Percentiles rank a stretch among this genome's conserved stretches.
Evolutionary conservation across 306 rosid species (phyloP).

Genomic region (Amphicarpaea edgeworthii): DNA sequence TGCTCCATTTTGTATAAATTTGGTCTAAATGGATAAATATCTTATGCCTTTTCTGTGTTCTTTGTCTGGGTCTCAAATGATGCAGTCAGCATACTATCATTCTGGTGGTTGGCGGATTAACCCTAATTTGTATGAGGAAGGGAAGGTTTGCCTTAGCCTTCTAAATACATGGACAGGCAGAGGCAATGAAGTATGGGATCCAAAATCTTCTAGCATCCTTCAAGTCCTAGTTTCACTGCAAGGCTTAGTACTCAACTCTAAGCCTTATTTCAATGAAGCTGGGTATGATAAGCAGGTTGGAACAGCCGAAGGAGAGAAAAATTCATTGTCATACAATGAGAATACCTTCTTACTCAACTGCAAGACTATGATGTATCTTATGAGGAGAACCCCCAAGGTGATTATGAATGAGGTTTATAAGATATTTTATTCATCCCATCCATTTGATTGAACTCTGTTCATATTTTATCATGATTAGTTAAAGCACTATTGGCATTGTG

Average conservation of each 20-base stretch:
- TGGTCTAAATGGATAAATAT: slow-evolving; percentile 25
- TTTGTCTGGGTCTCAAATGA: slow-evolving; percentile 49
- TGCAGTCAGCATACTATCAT: slow-evolving; percentile 98
- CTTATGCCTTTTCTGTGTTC: slow-evolving; percentile 35
- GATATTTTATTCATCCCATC: slow-evolving; percentile 4
- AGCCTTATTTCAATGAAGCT: slow-evolving; percentile 99
- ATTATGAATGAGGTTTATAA: slow-evolving; percentile 37
- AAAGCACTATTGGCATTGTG: slow-evolving; percentile 7
- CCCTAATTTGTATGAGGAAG: slow-evolving; percentile 98
- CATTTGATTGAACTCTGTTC: not conserved
- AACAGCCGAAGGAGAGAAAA: slow-evolving; percentile 98
- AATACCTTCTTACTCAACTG: slow-evolving; percentile 88
- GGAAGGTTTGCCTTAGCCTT: slow-evolving; percentile 99
- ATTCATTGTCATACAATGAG: slow-evolving; percentile 95
- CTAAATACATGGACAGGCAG: slow-evolving; percentile 98
- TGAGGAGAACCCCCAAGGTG: slow-evolving; percentile 97
- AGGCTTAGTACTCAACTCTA: slow-evolving; percentile 92
- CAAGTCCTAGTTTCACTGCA: slow-evolving; percentile 98
- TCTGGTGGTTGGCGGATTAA: slow-evolving; percentile 99
- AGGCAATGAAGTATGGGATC: slow-evolving; percentile 99
- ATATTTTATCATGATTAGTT: slow-evolving; percentile 14
- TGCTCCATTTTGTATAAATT: slow-evolving; percentile 39
- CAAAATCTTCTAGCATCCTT: slow-evolving; percentile 96
- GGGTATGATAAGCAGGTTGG: slow-evolving; percentile 98
- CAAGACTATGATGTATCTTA: slow-evolving; percentile 94